A percentile compares a stretch with the other conserved stretches of the same genome.
These are phyloP conservation scores for Fusarium sp. DNA, from an alignment of 2,329 filamentous ascomycete genomes.

Conservation along the genomic window DNA sequence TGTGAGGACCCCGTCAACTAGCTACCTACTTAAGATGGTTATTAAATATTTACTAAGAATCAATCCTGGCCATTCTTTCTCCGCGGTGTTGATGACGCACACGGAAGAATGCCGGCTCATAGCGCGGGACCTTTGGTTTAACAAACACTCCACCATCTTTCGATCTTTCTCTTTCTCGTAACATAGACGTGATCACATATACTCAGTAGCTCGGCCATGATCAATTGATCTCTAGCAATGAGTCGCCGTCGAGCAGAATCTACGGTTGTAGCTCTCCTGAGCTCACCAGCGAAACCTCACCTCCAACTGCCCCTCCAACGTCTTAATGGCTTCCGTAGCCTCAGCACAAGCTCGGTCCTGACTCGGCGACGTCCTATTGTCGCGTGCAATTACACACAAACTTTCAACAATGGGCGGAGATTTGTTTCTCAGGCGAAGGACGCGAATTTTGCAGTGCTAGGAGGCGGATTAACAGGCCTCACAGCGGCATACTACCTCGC, in stretches of 20 bases:
- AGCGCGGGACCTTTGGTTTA: slow-evolving; percentile 4
- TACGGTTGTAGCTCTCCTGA: slow-evolving; percentile 46
- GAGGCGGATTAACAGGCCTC: slow-evolving; percentile 86
- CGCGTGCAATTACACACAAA: slow-evolving; percentile 7
- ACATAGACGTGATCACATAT: background rate
- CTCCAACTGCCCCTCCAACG: slow-evolving; percentile 19
- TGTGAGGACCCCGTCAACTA: too few species aligned
- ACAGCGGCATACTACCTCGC: slow-evolving; percentile 82
- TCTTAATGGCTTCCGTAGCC: slow-evolving; percentile 34
- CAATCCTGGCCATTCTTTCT: background rate
- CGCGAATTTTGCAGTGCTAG: slow-evolving; percentile 73
- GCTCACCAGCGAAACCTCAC: slow-evolving; percentile 34
- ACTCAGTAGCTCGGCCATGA: slow-evolving; percentile 39
- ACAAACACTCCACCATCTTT: slow-evolving; percentile 36
- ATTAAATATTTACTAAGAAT: background rate
- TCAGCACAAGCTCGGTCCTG: slow-evolving; percentile 22
- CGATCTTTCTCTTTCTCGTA: slow-evolving; percentile 20
- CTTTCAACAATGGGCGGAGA: slow-evolving; percentile 17
- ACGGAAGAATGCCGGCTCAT: slow-evolving; percentile 42
- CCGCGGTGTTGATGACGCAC: slow-evolving; percentile 25
- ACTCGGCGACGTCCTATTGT: slow-evolving; percentile 25
- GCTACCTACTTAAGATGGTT: background rate
- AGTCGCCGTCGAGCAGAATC: slow-evolving; percentile 46
- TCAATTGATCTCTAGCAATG: slow-evolving; percentile 50
- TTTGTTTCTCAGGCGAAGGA: slow-evolving; percentile 41